phyloP scores from a whole-genome alignment of 2,329 filamentous ascomycete species.

The Xylariomycetidae sp. region DNA sequence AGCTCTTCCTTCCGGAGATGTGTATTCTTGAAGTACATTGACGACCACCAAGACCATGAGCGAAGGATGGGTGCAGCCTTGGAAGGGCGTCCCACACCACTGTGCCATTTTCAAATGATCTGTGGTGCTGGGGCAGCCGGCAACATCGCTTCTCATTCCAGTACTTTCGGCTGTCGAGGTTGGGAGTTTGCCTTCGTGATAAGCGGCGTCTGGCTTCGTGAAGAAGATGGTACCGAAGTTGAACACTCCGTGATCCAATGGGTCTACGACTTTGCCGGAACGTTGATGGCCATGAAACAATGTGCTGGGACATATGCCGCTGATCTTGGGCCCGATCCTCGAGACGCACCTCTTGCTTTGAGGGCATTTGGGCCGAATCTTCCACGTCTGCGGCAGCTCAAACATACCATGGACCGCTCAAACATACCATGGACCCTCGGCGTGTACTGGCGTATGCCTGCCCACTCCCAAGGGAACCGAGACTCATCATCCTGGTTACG shows the following conservation, averaged over 20 bases:
- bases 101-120: constrained; percentile 58
- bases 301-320: constrained; percentile 49
- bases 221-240: constrained; percentile 38
- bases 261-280: constrained; percentile 47
- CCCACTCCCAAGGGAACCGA: constrained; percentile 37
- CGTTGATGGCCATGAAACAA: constrained; percentile 41
- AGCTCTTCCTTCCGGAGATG: constrained; percentile 61
- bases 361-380: constrained; percentile 53
- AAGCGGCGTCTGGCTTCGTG: constrained; percentile 54
- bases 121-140: constrained; percentile 51
- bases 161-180: constrained; percentile 57
- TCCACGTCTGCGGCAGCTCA: constrained; percentile 43
- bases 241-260: constrained; percentile 38
- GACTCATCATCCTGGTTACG: constrained; percentile 52
- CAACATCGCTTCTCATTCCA: constrained; percentile 37
- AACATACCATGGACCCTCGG: constrained; percentile 40
- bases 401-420: constrained; percentile 40
- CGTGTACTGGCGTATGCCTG: constrained; percentile 50
- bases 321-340: constrained; percentile 56
- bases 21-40: constrained; percentile 49
- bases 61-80: constrained; percentile 38
- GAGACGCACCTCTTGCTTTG: constrained; percentile 44
- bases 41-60: constrained; percentile 24
- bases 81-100: constrained; percentile 39
- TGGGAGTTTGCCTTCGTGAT: constrained; percentile 61